Base-by-base conservation (phyloP, 1,139 yeast species). In the Trichomonascaceae sp. region DNA sequence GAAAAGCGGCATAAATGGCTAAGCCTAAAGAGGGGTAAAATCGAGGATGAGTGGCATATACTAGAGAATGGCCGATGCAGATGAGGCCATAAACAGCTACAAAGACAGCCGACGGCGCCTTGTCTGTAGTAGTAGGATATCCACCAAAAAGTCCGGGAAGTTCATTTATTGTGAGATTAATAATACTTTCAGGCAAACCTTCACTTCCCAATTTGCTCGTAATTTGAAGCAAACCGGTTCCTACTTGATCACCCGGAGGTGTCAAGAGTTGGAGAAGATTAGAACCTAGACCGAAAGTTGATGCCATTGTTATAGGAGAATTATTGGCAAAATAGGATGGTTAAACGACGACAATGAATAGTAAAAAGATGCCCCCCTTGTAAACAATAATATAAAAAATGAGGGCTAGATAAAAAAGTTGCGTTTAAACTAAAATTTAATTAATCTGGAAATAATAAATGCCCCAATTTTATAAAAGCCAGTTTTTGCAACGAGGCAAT, bases 131-230 rank as follows among this genome's bases (percentile, higher is more conserved):
- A n/a, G 63, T 64, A 2, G 93, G 90, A 66, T 84, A 86, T 41
- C 79, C 82, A 9, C 95, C 95, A 70, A 85, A 84, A 47, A 81
- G 68, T 9, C 80, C 77, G 52, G 78, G 79, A 61, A 83, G 81
- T 6, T 61, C 60, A 4, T 65, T 62, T 3, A 70, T 48, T 5
- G 72, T 41, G 32, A 15, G 43, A 27, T 32, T 39, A 9, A 49
- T 32, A 43, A 49, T 12, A 12, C 47, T 15, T 2, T 13, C 2
- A 17, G 52, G 52, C n/a, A 49, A 15, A 4, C 15, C 9, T n/a
- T 32, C 44, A 12, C n/a, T 17, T 13, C 50, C 50, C 8, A 47
- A 19, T 32, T 43, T 15, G 6, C 15, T 19, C 10, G 45, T 41
- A n/a, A 49, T 43, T 4, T 43, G 20, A 17, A 30, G 9, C 19